phyloP scores from a whole-genome alignment of 257 asterid genomes.

The Ligustrum vulgare region DNA sequence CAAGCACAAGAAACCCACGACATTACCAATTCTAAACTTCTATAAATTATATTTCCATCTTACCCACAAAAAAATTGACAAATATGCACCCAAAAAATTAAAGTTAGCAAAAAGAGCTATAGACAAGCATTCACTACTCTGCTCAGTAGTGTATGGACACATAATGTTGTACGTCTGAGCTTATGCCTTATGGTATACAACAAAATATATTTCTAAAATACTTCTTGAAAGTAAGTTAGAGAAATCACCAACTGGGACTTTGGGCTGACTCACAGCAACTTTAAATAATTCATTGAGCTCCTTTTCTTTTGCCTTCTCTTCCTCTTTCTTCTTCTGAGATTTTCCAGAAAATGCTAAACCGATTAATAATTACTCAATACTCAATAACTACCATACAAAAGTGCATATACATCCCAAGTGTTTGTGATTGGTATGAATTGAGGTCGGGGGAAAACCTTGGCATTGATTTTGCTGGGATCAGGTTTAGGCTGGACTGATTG shows the following conservation, averaged over 20 bases:
- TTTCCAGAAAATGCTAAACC: constrained; percentile 12
- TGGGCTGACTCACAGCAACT: constrained; percentile 90
- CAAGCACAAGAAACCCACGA: background rate
- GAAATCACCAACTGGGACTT: constrained; percentile 82
- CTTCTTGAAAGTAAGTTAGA: too few relatives aligned
- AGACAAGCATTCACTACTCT: background rate
- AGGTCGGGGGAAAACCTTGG: constrained; percentile 50
- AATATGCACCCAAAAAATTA: background rate
- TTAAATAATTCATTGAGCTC: constrained; percentile 85
- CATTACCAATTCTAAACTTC: background rate
- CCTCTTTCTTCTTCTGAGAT: constrained; percentile 94
- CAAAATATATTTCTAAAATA: background rate
- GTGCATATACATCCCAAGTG: background rate
- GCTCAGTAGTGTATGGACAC: background rate
- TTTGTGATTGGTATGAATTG: background rate
- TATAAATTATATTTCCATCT: background rate
- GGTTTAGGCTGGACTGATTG: constrained; percentile 72
- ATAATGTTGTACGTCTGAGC: background rate
- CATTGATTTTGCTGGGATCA: constrained; percentile 61
- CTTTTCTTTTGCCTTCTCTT: constrained; percentile 85
- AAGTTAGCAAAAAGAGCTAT: background rate
- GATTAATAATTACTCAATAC: background rate
- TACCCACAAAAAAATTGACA: background rate
- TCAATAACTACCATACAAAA: background rate
- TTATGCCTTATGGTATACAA: background rate